Conservation (phyloP, 305 asterid genomes). For the Fraxinus albicans region DNA sequence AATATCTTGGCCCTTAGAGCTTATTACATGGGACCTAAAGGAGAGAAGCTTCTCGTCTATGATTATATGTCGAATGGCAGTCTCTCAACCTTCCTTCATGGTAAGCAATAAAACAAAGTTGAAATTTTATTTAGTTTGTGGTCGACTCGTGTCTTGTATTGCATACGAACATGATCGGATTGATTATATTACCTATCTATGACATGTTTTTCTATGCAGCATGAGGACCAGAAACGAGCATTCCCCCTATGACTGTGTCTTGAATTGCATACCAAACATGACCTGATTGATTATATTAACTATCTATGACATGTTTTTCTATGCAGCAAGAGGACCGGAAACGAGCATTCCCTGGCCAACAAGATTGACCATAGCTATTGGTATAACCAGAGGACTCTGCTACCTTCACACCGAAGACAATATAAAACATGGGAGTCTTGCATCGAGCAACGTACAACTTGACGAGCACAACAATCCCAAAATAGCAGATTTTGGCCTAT, state of each 20-base stretch:
- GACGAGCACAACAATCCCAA: constrained; percentile 41
- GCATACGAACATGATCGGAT: too few species aligned
- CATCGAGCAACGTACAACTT: constrained; percentile 46
- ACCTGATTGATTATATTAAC: not conserved
- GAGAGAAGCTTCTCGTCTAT: constrained; percentile 59
- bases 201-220: too few species aligned
- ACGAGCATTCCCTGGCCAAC: constrained; percentile 68
- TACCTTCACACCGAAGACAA: constrained; percentile 60
- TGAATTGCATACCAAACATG: not conserved
- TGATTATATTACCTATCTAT: too few species aligned
- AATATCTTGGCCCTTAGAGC: constrained; percentile 52
- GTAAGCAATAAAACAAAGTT: constrained; percentile 18
- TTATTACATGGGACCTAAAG: constrained; percentile 57
- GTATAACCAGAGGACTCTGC: constrained; percentile 67
- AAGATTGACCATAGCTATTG: constrained; percentile 65
- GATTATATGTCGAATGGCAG: constrained; percentile 47
- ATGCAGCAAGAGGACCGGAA: constrained; percentile 90
- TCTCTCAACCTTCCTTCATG: constrained; percentile 53
- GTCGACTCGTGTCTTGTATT: not conserved
- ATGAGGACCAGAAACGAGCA: too few species aligned
- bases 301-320: not conserved
- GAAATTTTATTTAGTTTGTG: not conserved
- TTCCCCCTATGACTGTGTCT: too few species aligned
- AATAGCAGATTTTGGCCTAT: constrained; percentile 62
- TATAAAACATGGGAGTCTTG: constrained; percentile 61